phyloP scores from a whole-genome alignment of 192 early-diverging fungal genomes.

The Podila minutissima region DNA sequence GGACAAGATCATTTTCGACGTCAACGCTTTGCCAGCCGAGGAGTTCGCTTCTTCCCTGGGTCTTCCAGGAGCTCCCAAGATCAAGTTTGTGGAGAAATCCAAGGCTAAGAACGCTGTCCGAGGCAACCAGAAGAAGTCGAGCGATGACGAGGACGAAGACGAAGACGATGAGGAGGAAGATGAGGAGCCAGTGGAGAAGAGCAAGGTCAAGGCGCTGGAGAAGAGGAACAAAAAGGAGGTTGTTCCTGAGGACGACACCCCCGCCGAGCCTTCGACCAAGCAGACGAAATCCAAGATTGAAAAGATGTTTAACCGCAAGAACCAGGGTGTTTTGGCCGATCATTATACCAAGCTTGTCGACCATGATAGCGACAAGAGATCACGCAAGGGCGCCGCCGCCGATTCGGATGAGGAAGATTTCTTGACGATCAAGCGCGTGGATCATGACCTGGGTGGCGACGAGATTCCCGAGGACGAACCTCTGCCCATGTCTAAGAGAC shows the following conservation, averaged over 20 bases:
- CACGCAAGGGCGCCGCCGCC: conserved; percentile 18
- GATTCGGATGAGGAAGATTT: conserved; percentile 82
- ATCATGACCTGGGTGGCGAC: conserved; percentile 79
- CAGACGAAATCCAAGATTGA: conserved; percentile 84
- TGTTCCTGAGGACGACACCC: conserved; percentile 19
- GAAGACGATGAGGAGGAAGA: conserved; percentile 53
- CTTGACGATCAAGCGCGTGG: conserved; percentile 82
- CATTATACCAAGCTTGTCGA: conserved; percentile 92
- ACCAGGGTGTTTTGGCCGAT: conserved; percentile 88
- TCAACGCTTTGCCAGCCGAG: conserved; percentile 86
- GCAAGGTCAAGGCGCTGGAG: conserved; percentile 31
- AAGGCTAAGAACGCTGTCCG: conserved; percentile 78
- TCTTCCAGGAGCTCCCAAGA: conserved; percentile 93
- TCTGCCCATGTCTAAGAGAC: conserved; percentile 56
- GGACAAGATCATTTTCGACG: conserved; percentile 92
- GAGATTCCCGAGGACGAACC: conserved; percentile 44
- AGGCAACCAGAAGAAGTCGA: conserved; percentile 56
- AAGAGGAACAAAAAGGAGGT: conserved; percentile 52
- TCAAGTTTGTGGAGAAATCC: conserved; percentile 86
- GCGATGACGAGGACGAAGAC: conserved; percentile 38
- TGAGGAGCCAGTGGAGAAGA: conserved; percentile 35
- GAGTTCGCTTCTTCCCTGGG: conserved; percentile 90
- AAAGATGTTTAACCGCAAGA: conserved; percentile 93
- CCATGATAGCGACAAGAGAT: conserved; percentile 57
- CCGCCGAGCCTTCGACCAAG: conserved; percentile 4